Evolutionary conservation across 169 alveolate genomes (phyloP), one percentile per base, ranked within the genome.

Genomic region (Plasmodium falciparum): DNA sequence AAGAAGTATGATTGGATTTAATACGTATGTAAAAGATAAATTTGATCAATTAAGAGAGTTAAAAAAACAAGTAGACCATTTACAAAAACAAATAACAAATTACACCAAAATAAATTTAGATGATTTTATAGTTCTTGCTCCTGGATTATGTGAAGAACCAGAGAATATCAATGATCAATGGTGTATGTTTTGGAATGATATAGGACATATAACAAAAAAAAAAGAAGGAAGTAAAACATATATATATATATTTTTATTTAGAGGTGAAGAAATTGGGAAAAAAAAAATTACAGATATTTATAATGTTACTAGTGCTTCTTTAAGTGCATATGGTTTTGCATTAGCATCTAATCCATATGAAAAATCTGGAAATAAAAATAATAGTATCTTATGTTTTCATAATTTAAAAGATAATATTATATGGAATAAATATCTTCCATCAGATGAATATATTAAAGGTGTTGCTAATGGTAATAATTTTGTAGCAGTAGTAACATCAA

Each of bases 141-240:
- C 92, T 26, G 92, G 92, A 11, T 62, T 86, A 7, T 86, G 92
- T 62, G 92, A 72, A 86, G 92, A 86, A 71, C 92, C 92, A 3
- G 88, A 86, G 71, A 86, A 86, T 86, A 86, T 86, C 49, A 70
- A 86, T 59, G 92, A 86, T 22, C 92, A 86, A 4, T 86, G 92
- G 92, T 86, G 92, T 54, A 59, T 86, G 92, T 86, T 86, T 52
- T 86, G 92, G 92, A 86, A 86, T 62, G 92, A 86, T 86, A 73
- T 86, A 17, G 92, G 92, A 20, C 92, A 86, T 73, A 86, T 86
- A 65, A 86, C 92, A 39, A 86, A 86, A 67, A 72, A 71, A 72
- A 86, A 72, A 47, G 92, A 86, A 20, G 92, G 92, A 20, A 86
- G 62, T 65, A 86, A 86, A 49, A 86, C 92, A 47, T 86, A 86